These are phyloP conservation scores for Pelargonium fulgidum DNA, from an alignment of 441 rosid species.

Conservation along the genomic window DNA sequence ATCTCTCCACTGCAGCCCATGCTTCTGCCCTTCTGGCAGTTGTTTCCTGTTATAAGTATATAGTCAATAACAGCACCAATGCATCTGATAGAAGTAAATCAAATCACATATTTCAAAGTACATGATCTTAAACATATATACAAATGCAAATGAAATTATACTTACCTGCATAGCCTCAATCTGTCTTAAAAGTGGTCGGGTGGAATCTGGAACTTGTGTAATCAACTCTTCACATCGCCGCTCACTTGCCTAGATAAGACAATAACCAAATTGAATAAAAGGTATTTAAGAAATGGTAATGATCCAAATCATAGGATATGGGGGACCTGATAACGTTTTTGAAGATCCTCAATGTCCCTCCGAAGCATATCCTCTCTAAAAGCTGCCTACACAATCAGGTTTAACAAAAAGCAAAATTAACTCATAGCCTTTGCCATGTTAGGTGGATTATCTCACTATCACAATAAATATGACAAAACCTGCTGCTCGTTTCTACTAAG, in stretches of 20 bases:
- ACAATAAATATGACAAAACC: conserved; percentile 38
- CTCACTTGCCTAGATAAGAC: conserved; percentile 67
- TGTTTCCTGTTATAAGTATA: conserved; percentile 52
- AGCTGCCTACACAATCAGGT: conserved; percentile 49
- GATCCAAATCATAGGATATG: conserved; percentile 9
- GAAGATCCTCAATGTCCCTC: conserved; percentile 79
- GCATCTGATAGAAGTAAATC: conserved; percentile 1
- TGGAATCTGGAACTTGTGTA: conserved; percentile 94
- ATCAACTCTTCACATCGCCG: conserved; percentile 97
- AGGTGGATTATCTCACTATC: conserved; percentile 16
- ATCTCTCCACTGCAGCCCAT: conserved; percentile 92
- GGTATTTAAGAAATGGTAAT: conserved; percentile 1
- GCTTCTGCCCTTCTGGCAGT: conserved; percentile 84
- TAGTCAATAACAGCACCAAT: conserved; percentile 17
- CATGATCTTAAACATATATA: conserved; percentile 11
- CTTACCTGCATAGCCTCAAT: conserved; percentile 95
- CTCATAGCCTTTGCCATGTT: conserved; percentile 9
- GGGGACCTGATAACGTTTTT: conserved; percentile 81
- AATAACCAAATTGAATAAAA: conserved; percentile 2
- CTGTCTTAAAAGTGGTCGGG: conserved; percentile 93
- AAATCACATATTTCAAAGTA: conserved; percentile 9
- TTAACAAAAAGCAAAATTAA: conserved; percentile 14
- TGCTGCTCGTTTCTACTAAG: conserved; percentile 86
- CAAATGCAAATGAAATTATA: conserved; percentile 16
- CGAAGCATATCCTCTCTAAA: conserved; percentile 73